Evolutionary conservation across 495 filamentous ascomycete species (phyloP), one percentile per base, ranked within the genome.

Genomic region (Ramalina peruviana): DNA sequence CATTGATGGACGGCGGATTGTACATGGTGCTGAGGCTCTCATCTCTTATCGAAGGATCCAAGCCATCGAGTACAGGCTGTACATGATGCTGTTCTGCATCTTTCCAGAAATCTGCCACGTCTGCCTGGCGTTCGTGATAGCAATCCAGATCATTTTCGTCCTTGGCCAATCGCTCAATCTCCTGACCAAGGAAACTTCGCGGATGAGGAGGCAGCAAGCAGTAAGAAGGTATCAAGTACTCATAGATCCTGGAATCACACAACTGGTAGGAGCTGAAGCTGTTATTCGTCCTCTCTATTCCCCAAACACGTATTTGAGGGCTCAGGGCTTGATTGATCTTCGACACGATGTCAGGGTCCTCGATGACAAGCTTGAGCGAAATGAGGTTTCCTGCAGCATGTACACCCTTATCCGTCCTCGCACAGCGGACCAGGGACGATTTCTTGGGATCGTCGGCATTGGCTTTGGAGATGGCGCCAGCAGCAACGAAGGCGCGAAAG

Each of bases 391-490:
- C 92, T 2, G 92, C 93, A 2, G 92, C 92, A 62, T 97, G 93
- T 3, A 98, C 92, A 48, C 93, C 93, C 70, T 96, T 97, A 67
- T 98, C 92, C 4, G 92, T 98, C 36, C 92, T 75, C 11, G 92
- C 92, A 63, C 92, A 98, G 38, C 92, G 83, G 20, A 93, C 84
- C 44, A 98, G 76, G 15, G 86, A 85, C 6, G 90, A 95, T 65
- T 98, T 98, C 63, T 90, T 94, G 1, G 92, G 92, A 60, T 98
- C 92, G 47, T 92, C 75, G 6, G 90, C 90, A 63, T 98, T 98
- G 49, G 87, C 88, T 59, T 93, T 94, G 20, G 90, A 94, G 52
- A 98, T 92, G 53, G 90, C 89, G 19, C 88, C 86, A 19, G 89
- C 86, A 7, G 76, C 78, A 33, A 98, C 83, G 49, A 98, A 83